phyloP scores from a whole-genome alignment of 192 early-diverging fungal species.

The Mortierella hygrophila region DNA sequence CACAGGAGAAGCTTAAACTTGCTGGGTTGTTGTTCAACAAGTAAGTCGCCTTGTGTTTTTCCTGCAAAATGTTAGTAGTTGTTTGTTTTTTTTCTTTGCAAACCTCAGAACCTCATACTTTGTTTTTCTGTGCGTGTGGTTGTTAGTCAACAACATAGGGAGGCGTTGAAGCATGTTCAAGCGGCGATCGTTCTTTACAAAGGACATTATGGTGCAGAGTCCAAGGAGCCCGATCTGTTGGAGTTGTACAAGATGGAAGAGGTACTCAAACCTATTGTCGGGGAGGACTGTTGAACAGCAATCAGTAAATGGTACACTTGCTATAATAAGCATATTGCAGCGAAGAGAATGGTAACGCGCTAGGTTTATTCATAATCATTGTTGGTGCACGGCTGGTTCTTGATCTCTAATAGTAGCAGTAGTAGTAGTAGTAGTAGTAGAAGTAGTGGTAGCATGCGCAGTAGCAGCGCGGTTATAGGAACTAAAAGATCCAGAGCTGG shows the following conservation, averaged over 20 bases:
- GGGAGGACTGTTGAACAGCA: too few relatives aligned
- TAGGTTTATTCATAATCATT: too few relatives aligned
- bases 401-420: too few relatives aligned
- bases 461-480: not conserved
- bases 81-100: not conserved
- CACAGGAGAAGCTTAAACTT: constrained; percentile 51
- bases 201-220: constrained; percentile 41
- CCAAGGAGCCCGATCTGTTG: constrained; percentile 38
- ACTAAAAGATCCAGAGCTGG: not conserved
- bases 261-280: constrained; percentile 11
- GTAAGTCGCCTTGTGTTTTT: not conserved
- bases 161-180: constrained; percentile 44
- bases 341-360: too few relatives aligned
- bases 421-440: too few relatives aligned
- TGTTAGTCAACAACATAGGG: constrained; percentile 37
- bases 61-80: not conserved
- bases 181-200: constrained; percentile 35
- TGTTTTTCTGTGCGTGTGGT: not conserved
- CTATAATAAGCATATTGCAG: too few relatives aligned
- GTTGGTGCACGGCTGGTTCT: too few relatives aligned
- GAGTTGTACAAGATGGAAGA: constrained; percentile 50
- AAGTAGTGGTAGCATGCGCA: too few relatives aligned
- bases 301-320: too few relatives aligned
- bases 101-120: not conserved
- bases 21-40: constrained; percentile 52